Evolutionary conservation across 345 rosid genomes (phyloP).

Genomic region (Bretschneidera sinensis): DNA sequence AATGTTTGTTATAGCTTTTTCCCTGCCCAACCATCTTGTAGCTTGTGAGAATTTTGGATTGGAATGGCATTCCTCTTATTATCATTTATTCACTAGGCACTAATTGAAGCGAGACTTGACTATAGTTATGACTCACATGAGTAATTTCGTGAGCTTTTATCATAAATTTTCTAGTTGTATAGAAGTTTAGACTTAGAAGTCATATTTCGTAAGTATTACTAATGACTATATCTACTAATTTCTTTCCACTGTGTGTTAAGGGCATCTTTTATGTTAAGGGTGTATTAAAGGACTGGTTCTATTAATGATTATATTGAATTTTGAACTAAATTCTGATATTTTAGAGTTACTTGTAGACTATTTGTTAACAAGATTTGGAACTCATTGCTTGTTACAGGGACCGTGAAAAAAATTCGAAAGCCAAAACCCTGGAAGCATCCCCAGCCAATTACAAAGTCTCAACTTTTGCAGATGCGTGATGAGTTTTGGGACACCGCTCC

Average conservation of each 20-base stretch:
- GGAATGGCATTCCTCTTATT: neutral
- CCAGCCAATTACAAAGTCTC: slow-evolving; percentile 65
- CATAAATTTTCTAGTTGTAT: no score
- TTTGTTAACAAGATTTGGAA: neutral
- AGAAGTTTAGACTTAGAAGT: no score
- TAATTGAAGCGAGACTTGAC: neutral
- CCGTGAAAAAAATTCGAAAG: slow-evolving; percentile 68
- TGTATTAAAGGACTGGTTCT: neutral
- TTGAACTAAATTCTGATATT: neutral
- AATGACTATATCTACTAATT: neutral
- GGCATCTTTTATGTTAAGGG: neutral
- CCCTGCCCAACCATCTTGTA: neutral
- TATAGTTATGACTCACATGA: no score
- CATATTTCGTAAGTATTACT: no score
- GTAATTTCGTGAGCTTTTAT: no score
- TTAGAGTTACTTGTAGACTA: neutral
- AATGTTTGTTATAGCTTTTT: no score
- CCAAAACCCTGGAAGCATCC: slow-evolving; percentile 93
- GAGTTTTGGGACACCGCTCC: slow-evolving; percentile 99
- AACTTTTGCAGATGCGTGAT: slow-evolving; percentile 70
- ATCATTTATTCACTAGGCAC: neutral
- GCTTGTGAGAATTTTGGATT: neutral
- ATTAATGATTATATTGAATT: no score
- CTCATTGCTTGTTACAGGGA: slow-evolving; percentile 28
- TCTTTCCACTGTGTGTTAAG: neutral